phyloP scores from a whole-genome alignment of 2,329 filamentous ascomycete species.

The Phialophora tarda region DNA sequence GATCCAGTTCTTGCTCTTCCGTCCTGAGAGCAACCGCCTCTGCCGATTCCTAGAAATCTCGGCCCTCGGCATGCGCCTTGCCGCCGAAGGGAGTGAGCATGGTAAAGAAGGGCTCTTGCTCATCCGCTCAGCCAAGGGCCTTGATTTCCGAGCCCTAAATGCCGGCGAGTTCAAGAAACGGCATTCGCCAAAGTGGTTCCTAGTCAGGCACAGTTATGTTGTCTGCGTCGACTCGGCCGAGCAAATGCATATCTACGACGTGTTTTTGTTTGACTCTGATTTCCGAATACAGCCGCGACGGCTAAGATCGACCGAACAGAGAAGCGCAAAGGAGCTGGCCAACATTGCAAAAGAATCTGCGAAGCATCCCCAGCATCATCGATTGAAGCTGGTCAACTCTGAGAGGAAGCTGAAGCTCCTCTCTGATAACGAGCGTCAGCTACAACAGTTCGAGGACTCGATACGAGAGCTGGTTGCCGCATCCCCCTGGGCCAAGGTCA shows the following conservation, averaged over 20 bases:
- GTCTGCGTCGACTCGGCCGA: slow-evolving; percentile 98
- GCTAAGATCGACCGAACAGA: slow-evolving; percentile 54
- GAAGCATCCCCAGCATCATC: slow-evolving; percentile 74
- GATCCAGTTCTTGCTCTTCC: slow-evolving; percentile 96
- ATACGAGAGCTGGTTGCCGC: slow-evolving; percentile 82
- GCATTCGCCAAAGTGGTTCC: slow-evolving; percentile 94
- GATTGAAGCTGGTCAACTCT: slow-evolving; percentile 84
- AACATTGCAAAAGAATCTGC: slow-evolving; percentile 69
- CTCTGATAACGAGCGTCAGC: slow-evolving; percentile 85
- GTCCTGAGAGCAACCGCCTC: slow-evolving; percentile 90
- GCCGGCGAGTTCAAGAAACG: slow-evolving; percentile 69
- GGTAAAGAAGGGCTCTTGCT: slow-evolving; percentile 95
- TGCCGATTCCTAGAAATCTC: slow-evolving; percentile 97
- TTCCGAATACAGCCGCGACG: slow-evolving; percentile 72
- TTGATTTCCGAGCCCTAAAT: slow-evolving; percentile 82
- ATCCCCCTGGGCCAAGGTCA: slow-evolving; percentile 80
- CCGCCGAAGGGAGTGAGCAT: slow-evolving; percentile 94
- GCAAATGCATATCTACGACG: slow-evolving; percentile 98
- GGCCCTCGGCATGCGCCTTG: slow-evolving; percentile 87
- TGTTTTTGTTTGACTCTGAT: slow-evolving; percentile 91
- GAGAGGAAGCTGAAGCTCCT: slow-evolving; percentile 91
- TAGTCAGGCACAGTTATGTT: slow-evolving; percentile 96
- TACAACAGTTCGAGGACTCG: slow-evolving; percentile 92
- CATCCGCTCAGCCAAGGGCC: slow-evolving; percentile 87
- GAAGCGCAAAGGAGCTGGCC: slow-evolving; percentile 63